These are phyloP conservation scores for Fraxinus platypoda DNA, from an alignment of 305 asterid species.

Conservation along the genomic window DNA sequence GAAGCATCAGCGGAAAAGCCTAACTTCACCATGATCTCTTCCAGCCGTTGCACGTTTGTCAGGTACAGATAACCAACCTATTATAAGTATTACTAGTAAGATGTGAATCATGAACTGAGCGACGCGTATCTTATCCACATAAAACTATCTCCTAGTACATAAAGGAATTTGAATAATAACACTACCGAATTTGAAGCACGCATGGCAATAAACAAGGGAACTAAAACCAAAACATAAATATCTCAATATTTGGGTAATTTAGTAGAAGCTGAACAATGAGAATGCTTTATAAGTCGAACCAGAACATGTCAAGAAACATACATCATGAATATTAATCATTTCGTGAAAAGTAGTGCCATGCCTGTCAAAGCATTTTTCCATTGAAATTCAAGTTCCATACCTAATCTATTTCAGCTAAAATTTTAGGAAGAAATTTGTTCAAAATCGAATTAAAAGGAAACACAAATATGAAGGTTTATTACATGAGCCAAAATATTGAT, in stretches of 20 bases:
- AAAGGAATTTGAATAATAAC: background rate
- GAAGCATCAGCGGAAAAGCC: constrained; percentile 68
- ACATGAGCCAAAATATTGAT: background rate
- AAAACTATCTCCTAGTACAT: background rate
- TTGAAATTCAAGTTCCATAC: background rate
- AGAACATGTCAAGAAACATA: background rate
- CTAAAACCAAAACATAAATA: background rate
- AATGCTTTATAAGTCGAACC: background rate
- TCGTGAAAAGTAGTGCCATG: background rate
- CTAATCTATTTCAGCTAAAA: background rate
- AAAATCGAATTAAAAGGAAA: background rate
- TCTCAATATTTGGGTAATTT: background rate
- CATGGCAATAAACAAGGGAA: background rate
- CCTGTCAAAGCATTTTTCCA: background rate
- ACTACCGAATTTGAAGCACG: background rate
- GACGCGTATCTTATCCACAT: background rate
- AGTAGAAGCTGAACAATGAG: background rate
- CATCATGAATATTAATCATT: background rate
- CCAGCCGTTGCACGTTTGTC: constrained; percentile 68
- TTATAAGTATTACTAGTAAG: constrained; percentile 18
- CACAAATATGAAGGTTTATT: background rate
- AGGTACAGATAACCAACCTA: constrained; percentile 91
- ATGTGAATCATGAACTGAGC: background rate
- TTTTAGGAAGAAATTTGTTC: background rate
- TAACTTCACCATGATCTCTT: constrained; percentile 75